Evolutionary conservation across 139 green algal species (phyloP).

Genomic region (Chlamydomonas eustigma): DNA sequence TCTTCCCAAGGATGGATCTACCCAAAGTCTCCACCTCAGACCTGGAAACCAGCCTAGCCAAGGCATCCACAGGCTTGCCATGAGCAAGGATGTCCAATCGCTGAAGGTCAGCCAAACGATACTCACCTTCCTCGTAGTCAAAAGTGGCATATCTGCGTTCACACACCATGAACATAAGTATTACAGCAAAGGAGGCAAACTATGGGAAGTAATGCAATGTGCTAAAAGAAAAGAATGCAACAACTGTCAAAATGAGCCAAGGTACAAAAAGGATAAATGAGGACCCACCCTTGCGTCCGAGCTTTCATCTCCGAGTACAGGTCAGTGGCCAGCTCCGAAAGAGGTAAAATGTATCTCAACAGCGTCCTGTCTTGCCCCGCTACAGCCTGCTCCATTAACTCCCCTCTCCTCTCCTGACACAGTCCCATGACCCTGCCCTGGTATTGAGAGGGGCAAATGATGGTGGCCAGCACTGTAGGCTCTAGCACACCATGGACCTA

Average conservation of each 20-base stretch:
- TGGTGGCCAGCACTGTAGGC: conserved; percentile 85
- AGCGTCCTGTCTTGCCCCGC: conserved; percentile 42
- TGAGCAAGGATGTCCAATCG: conserved; percentile 90
- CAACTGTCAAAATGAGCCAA: too few relatives aligned
- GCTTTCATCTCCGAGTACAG: conserved; percentile 90
- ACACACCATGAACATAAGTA: too few relatives aligned
- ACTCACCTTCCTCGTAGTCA: conserved; percentile 88
- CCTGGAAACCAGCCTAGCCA: conserved; percentile 67
- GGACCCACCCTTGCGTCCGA: conserved; percentile 53
- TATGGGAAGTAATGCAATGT: too few relatives aligned
- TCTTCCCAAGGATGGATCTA: conserved; percentile 49
- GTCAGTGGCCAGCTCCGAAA: conserved; percentile 75
- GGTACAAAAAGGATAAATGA: too few relatives aligned
- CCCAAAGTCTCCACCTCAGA: conserved; percentile 30
- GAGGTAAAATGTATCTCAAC: conserved; percentile 69
- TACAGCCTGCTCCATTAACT: conserved; percentile 63
- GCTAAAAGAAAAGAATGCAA: neutral
- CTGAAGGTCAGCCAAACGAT: conserved; percentile 68
- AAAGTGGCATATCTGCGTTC: conserved; percentile 88
- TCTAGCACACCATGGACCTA: conserved; percentile 57
- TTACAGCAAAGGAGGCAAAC: too few relatives aligned
- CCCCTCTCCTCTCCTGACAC: conserved; percentile 54
- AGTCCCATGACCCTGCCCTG: conserved; percentile 77
- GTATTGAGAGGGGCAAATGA: conserved; percentile 69
- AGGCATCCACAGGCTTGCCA: conserved; percentile 72